Evolutionary conservation across 78 protist genomes (phyloP).

Genomic region (Isochrysis galbana): DNA sequence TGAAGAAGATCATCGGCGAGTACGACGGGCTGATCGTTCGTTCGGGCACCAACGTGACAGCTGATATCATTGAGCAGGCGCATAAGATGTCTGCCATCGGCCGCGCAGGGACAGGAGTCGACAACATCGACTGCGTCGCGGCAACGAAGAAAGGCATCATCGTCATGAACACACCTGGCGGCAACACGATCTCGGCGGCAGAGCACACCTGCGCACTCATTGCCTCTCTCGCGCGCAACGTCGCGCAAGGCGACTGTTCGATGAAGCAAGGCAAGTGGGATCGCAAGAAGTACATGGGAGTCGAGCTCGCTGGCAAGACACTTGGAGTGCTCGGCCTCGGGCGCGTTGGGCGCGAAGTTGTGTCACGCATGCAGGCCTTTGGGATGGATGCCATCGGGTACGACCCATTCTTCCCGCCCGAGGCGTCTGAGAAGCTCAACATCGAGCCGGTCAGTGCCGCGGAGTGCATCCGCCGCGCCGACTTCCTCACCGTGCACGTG

Average conservation of each 20-base stretch:
- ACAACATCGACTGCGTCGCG: conserved; percentile 57
- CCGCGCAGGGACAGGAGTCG: conserved; percentile 63
- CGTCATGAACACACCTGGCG: conserved; percentile 52
- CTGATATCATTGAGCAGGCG: conserved; percentile 1
- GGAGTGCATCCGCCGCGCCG: not conserved
- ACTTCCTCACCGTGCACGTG: conserved; percentile 49
- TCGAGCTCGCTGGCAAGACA: conserved; percentile 45
- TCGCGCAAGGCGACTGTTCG: conserved; percentile 12
- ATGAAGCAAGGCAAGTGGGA: conserved; percentile 21
- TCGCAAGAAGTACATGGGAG: conserved; percentile 49
- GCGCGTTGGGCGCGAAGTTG: conserved; percentile 53
- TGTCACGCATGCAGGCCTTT: not conserved
- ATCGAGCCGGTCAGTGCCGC: conserved; percentile 30
- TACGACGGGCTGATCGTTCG: conserved; percentile 60
- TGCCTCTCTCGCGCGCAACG: not conserved
- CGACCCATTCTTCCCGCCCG: conserved; percentile 46
- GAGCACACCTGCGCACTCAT: conserved; percentile 36
- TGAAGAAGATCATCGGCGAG: conserved; percentile 29
- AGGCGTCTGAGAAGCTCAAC: not conserved
- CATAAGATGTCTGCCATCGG: conserved; percentile 13
- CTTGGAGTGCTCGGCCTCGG: conserved; percentile 61
- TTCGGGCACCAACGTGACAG: conserved; percentile 44
- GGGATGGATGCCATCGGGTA: conserved; percentile 31
- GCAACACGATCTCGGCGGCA: conserved; percentile 60
- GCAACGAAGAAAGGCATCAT: conserved; percentile 52